Conservation (phyloP, 352 stramenopile species). For the Peronospora belbahrii region DNA sequence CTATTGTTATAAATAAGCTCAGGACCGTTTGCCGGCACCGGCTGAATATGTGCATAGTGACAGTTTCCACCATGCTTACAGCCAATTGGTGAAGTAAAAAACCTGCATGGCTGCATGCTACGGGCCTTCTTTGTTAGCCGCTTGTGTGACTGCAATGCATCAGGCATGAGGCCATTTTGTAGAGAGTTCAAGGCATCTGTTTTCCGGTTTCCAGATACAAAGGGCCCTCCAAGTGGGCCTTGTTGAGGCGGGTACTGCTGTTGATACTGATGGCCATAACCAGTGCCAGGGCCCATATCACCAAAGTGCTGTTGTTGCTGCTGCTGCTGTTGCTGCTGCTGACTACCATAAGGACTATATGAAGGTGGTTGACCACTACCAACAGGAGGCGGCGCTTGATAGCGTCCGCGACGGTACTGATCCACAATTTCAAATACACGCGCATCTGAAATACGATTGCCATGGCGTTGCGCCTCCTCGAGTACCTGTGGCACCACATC, state of each 20-base stretch:
- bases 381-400: constrained; percentile 21
- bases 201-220: constrained; percentile 38
- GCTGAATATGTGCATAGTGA: constrained; percentile 55
- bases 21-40: constrained; percentile 28
- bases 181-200: constrained; percentile 21
- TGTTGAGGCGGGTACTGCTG: constrained; percentile 28
- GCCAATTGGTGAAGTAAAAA: constrained; percentile 52
- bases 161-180: constrained; percentile 32
- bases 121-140: constrained; percentile 41
- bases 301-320: constrained; percentile 28
- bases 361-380: constrained; percentile 21
- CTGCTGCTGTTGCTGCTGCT: constrained; percentile 30
- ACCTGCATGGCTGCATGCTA: constrained; percentile 51
- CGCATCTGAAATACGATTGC: constrained; percentile 63
- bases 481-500: constrained; percentile 70
- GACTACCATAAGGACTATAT: constrained; percentile 41
- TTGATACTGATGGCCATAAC: constrained; percentile 24
- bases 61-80: constrained; percentile 71
- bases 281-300: constrained; percentile 21
- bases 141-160: constrained; percentile 33
- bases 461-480: constrained; percentile 71
- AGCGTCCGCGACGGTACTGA: constrained; percentile 39
- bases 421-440: constrained; percentile 78
- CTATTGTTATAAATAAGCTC: constrained; percentile 58
- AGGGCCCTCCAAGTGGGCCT: constrained; percentile 17